phyloP scores from a whole-genome alignment of 345 rosid species.

The Euphorbia peplus region DNA sequence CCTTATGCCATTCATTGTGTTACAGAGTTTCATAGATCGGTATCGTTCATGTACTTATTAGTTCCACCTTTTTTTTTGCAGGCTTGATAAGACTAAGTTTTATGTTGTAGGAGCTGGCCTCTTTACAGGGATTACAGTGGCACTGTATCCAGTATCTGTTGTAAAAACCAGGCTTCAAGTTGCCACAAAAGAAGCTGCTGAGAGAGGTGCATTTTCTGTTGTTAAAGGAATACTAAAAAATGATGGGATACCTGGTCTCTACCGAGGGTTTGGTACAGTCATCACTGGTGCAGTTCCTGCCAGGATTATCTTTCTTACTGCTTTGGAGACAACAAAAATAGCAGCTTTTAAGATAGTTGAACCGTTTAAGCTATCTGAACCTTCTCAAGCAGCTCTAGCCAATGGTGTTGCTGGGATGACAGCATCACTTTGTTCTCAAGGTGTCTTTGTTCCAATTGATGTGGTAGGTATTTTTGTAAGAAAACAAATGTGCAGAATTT shows the following conservation, averaged over 20 bases:
- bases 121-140: slow-evolving; percentile 91
- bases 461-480: slow-evolving; percentile 51
- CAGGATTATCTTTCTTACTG: slow-evolving; percentile 81
- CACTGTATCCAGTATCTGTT: slow-evolving; percentile 84
- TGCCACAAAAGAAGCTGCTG: slow-evolving; percentile 76
- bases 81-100: slow-evolving; percentile 92
- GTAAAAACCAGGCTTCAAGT: slow-evolving; percentile 94
- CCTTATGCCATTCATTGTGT: background rate
- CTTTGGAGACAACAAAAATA: slow-evolving; percentile 82
- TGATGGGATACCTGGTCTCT: slow-evolving; percentile 93
- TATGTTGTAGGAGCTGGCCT: slow-evolving; percentile 92
- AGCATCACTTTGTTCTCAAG: slow-evolving; percentile 77
- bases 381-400: slow-evolving; percentile 86
- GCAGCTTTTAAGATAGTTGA: slow-evolving; percentile 61
- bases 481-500: background rate
- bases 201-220: slow-evolving; percentile 73
- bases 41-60: background rate
- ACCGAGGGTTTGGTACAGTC: slow-evolving; percentile 94
- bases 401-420: slow-evolving; percentile 96
- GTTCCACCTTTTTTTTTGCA: slow-evolving; percentile 28
- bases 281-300: slow-evolving; percentile 91
- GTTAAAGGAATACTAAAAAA: slow-evolving; percentile 60
- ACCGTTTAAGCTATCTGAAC: slow-evolving; percentile 45
- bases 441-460: slow-evolving; percentile 91
- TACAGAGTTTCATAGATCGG: background rate